Percentiles rank a stretch among this genome's conserved stretches.
These are phyloP conservation scores for Petasospora rhodanensis DNA, from an alignment of 1,139 yeast species.

Conservation along the genomic window DNA sequence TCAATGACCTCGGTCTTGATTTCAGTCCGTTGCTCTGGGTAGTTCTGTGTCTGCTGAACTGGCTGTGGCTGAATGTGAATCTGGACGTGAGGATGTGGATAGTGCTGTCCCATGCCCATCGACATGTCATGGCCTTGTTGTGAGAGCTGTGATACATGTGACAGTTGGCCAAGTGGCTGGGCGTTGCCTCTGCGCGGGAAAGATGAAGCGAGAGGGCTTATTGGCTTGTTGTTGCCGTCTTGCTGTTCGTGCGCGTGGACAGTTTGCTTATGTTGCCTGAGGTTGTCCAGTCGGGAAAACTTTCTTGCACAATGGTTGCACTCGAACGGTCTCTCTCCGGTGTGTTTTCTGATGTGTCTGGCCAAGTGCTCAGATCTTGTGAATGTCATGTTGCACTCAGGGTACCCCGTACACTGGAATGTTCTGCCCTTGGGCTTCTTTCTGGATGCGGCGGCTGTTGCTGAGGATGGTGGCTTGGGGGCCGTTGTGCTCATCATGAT, in stretches of 20 bases:
- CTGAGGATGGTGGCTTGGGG: no score
- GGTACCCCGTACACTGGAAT: conserved; percentile 83
- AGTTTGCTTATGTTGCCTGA: conserved; percentile 89
- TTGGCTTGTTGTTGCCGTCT: background rate
- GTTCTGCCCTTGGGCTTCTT: conserved; percentile 54
- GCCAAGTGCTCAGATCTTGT: conserved; percentile 73
- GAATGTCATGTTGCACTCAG: conserved; percentile 84
- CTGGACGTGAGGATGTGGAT: no score
- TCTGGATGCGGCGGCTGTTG: conserved; percentile 24
- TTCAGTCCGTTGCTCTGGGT: no score
- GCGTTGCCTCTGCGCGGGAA: no score
- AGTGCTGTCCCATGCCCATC: no score
- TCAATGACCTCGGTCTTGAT: conserved; percentile 8
- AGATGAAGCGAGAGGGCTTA: no score
- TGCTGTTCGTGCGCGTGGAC: conserved; percentile 90
- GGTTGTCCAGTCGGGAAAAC: conserved; percentile 80
- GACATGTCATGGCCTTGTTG: no score
- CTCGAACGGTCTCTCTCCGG: conserved; percentile 92
- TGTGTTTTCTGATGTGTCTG: conserved; percentile 87
- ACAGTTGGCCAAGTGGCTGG: no score
- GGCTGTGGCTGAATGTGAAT: no score
- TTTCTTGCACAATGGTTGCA: conserved; percentile 79
- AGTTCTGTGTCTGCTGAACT: no score
- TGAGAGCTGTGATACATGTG: no score
- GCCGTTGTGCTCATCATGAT: no score